Base-by-base conservation (phyloP, 306 rosid genomes). In the Cucumis cinereus region DNA sequence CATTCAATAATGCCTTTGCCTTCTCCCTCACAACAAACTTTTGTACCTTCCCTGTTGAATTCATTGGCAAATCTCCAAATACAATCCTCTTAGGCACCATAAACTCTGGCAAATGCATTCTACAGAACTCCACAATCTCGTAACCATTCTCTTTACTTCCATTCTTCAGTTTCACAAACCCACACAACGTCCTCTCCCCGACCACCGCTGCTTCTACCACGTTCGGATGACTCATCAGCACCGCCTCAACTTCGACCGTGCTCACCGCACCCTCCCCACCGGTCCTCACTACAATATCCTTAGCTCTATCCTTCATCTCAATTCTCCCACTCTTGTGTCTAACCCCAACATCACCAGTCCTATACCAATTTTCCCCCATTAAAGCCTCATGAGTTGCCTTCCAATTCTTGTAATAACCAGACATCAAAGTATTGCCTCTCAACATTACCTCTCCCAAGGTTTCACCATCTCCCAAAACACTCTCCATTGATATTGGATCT, bases 41-140 rank as follows among this genome's bases (percentile, higher is more conserved):
- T 63, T 93, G 98, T 5, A 91, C 87, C 82, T 91, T 93, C 43
- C 98, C 97, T 9, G 90, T 89, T 19, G 98, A 87, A 84, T 83
- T 93, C 55, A 87, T 73, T 10, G 92, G 96, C 85, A 93, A 79
- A 85, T 93, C 93, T 54, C 84, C 96, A 79, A 93, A 91, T 0
- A 89, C 52, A 40, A 93, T 84, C 24, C 40, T 83, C 76, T 74
- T 62, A 1, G 98, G 98, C 54, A 91, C 90, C 98, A 91, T 93
- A 78, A 79, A 77, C 61, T 43, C 69, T 1, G 82, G 86, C 90
- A 93, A 79, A 26, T 79, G 75, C 15, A 69, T 66, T 71, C 81
- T 81, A 85, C 98, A 93, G 36, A 88, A 93, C 78, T 77, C 75
- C 8, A 83, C 52, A 26, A 93, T 84, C 74, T 88, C 93, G 64